phyloP scores from a whole-genome alignment of 345 rosid genomes.

The Euclidium syriacum region DNA sequence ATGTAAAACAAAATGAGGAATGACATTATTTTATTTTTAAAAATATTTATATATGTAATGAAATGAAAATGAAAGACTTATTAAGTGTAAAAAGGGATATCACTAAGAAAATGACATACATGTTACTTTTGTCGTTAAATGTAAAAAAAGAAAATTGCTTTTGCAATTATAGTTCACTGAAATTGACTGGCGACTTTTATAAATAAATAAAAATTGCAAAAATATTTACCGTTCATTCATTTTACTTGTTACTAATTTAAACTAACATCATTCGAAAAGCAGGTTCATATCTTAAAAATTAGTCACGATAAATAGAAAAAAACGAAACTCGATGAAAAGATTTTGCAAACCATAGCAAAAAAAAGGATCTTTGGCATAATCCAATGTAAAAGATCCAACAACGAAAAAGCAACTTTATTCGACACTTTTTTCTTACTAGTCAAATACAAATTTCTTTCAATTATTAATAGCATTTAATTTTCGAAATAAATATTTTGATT shows the following conservation, averaged over 20 bases:
- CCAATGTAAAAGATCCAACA: conserved; percentile 38
- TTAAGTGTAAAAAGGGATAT: background rate
- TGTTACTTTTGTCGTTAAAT: background rate
- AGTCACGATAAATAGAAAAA: background rate
- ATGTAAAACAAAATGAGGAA: background rate
- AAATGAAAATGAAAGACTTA: too few species aligned
- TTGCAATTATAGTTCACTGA: too few species aligned
- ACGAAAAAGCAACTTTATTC: conserved; percentile 20
- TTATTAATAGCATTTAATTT: background rate
- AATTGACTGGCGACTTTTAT: too few species aligned
- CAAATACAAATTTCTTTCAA: background rate
- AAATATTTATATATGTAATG: background rate
- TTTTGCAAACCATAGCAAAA: background rate
- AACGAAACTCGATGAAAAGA: background rate
- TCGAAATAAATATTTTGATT: background rate
- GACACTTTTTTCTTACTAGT: conserved; percentile 5
- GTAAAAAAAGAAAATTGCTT: background rate
- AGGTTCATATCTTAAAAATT: background rate
- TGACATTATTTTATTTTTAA: background rate
- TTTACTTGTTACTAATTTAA: background rate
- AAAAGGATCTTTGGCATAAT: conserved; percentile 16
- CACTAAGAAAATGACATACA: background rate
- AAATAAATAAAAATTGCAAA: background rate
- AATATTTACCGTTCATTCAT: background rate
- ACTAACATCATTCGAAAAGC: background rate